Evolutionary conservation across 1,139 yeast species (phyloP), one percentile per base, ranked within the genome.

Genomic region (Arxiozyma bovina): DNA sequence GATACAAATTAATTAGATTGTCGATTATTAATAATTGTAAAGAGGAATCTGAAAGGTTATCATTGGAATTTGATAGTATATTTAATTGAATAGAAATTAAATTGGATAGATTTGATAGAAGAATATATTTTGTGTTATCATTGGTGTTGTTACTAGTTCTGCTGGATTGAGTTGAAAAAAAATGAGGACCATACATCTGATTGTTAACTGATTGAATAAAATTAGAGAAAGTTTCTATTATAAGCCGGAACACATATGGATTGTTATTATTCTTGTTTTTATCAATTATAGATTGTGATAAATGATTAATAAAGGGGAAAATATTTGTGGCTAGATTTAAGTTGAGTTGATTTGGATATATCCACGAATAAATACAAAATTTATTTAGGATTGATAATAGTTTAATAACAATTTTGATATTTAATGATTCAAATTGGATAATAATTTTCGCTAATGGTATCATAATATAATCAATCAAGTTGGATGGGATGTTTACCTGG

Each of bases 81-180:
- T 73, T 74, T 34, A 82, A 63, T 15, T 78, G 60, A 0, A 79
- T 72, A 0, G 79, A 68, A 2, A 81, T 73, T 38, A 75, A 62
- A 57, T 78, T 80, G 0, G 81, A 82, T 38, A 80, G 55, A 1
- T 77, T 67, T 0, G 82, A 79, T 12, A 77, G 58, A 3, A 50
- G 49, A 3, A 50, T 42, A 38, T 27, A 42, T 17, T 42, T 34
- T 34, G 40, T 12, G 21, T 45, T 45, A 25, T 30, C 38, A 20
- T 66, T 58, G 17, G 63, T 62, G 3, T 71, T 66, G 9, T 63
- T 55, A 53, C 21, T 25, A 18, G 18, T 17, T 25, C 20, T 45
- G n/a, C 20, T 38, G 12, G 8, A 15, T 15, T 34, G 40, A 12
- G 11, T 34, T 34, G 40, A 34, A 34, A 77, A 73, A 48, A 77